Evolutionary conservation across 345 rosid genomes (phyloP).

Genomic region (Excoecaria cochinchinensis): DNA sequence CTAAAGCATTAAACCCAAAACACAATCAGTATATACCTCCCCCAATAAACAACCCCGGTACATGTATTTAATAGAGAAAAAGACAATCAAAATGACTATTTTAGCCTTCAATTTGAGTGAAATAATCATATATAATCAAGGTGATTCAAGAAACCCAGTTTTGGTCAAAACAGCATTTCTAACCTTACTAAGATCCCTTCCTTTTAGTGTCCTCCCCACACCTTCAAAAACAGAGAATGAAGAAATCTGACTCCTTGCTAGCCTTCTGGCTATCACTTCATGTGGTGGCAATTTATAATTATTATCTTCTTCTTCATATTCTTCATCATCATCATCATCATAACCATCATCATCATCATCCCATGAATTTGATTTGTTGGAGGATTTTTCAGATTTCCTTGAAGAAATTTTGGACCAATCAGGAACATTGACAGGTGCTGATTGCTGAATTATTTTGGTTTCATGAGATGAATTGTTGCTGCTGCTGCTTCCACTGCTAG

Average conservation of each 20-base stretch:
- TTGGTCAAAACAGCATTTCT: conserved; percentile 71
- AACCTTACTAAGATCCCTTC: conserved; percentile 72
- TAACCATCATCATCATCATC: neutral
- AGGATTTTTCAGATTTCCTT: conserved; percentile 33
- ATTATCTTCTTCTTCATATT: conserved; percentile 22
- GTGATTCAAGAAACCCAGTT: conserved; percentile 81
- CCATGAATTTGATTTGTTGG: conserved; percentile 23
- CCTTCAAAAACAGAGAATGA: conserved; percentile 82
- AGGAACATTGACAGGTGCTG: conserved; percentile 74
- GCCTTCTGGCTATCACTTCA: conserved; percentile 60
- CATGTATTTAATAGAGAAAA: no score
- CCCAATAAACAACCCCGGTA: no score
- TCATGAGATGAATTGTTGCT: conserved; percentile 25
- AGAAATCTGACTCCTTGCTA: conserved; percentile 59
- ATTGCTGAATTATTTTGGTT: conserved; percentile 40
- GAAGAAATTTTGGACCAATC: conserved; percentile 57
- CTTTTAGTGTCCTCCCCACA: conserved; percentile 77
- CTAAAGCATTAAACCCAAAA: no score
- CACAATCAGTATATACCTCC: no score
- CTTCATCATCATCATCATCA: conserved; percentile 1
- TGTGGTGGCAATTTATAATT: conserved; percentile 59
- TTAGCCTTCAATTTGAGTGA: no score
- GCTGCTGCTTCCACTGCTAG: conserved; percentile 12
- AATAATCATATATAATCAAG: neutral
- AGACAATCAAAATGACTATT: no score